phyloP scores from a whole-genome alignment of 1,139 yeast genomes.

The Protomyces pachydermus region DNA sequence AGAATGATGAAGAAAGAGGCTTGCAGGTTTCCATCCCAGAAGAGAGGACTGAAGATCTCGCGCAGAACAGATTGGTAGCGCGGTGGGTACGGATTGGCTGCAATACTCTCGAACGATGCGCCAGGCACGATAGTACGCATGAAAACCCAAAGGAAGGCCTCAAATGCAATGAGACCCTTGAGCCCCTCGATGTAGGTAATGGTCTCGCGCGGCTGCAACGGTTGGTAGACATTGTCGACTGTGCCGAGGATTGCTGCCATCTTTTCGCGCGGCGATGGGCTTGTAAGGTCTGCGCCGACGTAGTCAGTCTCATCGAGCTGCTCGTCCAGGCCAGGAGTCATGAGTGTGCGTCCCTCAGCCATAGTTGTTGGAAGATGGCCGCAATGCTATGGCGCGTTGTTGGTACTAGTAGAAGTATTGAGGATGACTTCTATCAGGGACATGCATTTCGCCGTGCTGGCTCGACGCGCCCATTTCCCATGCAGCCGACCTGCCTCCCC shows the following conservation, averaged over 20 bases:
- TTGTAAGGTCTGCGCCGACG: conserved; percentile 21
- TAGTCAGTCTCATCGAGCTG: conserved; percentile 17
- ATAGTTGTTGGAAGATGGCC: background rate
- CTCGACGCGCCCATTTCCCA: too few relatives aligned
- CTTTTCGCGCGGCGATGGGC: background rate
- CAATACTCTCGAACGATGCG: conserved; percentile 18
- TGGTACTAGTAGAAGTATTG: too few relatives aligned
- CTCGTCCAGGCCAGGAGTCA: conserved; percentile 7
- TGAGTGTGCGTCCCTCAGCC: conserved; percentile 9
- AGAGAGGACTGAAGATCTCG: conserved; percentile 20
- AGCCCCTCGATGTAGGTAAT: conserved; percentile 10
- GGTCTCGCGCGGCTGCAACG: background rate
- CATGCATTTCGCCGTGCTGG: too few relatives aligned
- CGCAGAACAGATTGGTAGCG: conserved; percentile 23
- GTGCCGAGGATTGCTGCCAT: conserved; percentile 1
- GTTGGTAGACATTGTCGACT: background rate
- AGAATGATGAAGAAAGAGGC: conserved; percentile 23
- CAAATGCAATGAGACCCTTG: conserved; percentile 21
- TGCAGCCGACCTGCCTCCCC: too few relatives aligned
- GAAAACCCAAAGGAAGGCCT: conserved; percentile 25
- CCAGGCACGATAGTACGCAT: conserved; percentile 24
- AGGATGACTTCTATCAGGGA: too few relatives aligned
- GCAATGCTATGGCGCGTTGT: too few relatives aligned
- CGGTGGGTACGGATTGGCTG: conserved; percentile 15
- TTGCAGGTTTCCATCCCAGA: conserved; percentile 24